phyloP scores from a whole-genome alignment of 176 grass and related monocot genomes.

The Bothriochloa decipiens region DNA sequence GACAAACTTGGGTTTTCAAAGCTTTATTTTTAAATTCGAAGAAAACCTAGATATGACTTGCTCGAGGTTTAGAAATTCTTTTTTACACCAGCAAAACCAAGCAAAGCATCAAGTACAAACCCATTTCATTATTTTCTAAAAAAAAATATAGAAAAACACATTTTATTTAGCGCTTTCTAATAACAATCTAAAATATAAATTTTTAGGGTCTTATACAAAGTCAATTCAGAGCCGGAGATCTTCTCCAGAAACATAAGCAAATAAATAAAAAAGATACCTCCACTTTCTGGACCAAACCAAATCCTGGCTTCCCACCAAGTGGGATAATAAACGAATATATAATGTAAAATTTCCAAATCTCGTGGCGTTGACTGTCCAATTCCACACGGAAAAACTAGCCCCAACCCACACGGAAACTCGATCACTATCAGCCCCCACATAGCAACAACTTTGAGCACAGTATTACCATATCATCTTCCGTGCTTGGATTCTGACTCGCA shows the following conservation, averaged over 20 bases:
- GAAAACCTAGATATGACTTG: too few species aligned
- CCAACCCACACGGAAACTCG: not conserved
- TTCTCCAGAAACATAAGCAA: not conserved
- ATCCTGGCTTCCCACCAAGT: not conserved
- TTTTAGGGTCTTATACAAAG: too few species aligned
- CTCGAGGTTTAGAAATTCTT: too few species aligned
- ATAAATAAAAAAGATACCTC: too few species aligned
- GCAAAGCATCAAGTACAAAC: too few species aligned
- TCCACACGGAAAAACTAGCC: not conserved
- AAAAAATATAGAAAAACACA: too few species aligned
- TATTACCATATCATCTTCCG: not conserved
- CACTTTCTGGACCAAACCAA: not conserved
- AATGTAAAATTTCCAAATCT: not conserved
- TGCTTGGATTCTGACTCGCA: constrained; percentile 8
- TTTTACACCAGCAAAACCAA: too few species aligned
- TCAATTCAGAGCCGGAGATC: not conserved
- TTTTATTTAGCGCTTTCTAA: too few species aligned
- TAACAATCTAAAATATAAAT: too few species aligned
- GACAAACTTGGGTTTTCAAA: too few species aligned
- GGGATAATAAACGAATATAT: not conserved
- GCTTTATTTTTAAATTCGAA: too few species aligned
- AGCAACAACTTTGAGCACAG: not conserved
- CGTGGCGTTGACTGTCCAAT: constrained; percentile 21
- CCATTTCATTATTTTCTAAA: too few species aligned
- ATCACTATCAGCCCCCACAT: not conserved